These are phyloP conservation scores for Canna indica DNA, from an alignment of 176 grass and related monocot genomes.

Conservation along the genomic window DNA sequence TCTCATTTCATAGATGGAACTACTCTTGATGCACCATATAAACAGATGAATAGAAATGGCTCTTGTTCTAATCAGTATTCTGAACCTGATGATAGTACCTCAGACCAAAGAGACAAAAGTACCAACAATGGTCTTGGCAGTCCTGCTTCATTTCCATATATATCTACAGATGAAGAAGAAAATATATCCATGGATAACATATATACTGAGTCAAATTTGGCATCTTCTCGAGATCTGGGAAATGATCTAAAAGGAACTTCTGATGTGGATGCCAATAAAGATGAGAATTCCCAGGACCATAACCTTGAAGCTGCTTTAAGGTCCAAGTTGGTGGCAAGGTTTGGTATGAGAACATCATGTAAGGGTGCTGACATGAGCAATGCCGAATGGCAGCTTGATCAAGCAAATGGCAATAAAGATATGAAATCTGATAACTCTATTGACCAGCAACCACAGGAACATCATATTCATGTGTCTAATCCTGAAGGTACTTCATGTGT, in stretches of 20 bases:
- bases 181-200: constrained; percentile 24
- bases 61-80: constrained; percentile 24
- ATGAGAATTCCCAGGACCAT: constrained; percentile 49
- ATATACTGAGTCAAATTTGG: constrained; percentile 25
- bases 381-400: constrained; percentile 32
- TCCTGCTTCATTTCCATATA: constrained; percentile 13
- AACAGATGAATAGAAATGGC: constrained; percentile 39
- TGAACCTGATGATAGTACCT: constrained; percentile 35
- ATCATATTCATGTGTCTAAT: constrained; percentile 23
- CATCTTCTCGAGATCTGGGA: constrained; percentile 27
- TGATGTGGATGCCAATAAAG: constrained; percentile 28
- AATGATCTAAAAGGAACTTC: constrained; percentile 36
- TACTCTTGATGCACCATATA: constrained; percentile 27
- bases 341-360: constrained; percentile 41
- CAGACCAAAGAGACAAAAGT: constrained; percentile 37
- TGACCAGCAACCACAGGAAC: constrained; percentile 29
- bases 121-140: constrained; percentile 25
- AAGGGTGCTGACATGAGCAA: constrained; percentile 30
- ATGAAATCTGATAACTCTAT: constrained; percentile 24
- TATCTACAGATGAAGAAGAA: constrained; percentile 41
- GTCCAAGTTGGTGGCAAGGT: constrained; percentile 70
- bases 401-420: constrained; percentile 23
- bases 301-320: constrained; percentile 89
- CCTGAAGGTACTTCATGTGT: constrained; percentile 35
- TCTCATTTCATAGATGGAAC: constrained; percentile 26